phyloP scores from a whole-genome alignment of 1,284 basidiomycete genomes.

The Vanrija pseudolonga region DNA sequence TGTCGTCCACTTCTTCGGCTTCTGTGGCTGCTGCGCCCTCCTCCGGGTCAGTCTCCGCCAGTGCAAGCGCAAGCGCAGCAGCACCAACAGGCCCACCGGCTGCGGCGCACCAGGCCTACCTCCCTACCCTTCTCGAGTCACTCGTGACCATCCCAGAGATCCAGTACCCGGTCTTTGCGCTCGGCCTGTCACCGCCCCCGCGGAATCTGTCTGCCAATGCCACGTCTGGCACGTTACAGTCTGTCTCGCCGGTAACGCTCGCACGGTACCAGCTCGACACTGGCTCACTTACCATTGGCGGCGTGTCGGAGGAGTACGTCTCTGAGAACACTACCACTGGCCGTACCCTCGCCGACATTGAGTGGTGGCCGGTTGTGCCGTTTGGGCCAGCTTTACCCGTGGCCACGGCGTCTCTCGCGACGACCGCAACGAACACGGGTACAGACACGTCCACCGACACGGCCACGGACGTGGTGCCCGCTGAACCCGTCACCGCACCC shows the following conservation, averaged over 20 bases:
- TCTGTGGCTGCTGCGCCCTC: too few species aligned
- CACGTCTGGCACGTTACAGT: constrained; percentile 12
- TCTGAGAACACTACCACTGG: constrained; percentile 19
- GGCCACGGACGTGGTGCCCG: neutral
- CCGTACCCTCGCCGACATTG: constrained; percentile 33
- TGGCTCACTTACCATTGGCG: constrained; percentile 39
- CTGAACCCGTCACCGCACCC: neutral
- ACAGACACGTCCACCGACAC: neutral
- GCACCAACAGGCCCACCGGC: constrained; percentile 1
- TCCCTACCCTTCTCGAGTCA: constrained; percentile 36
- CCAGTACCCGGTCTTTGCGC: constrained; percentile 37
- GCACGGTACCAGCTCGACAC: constrained; percentile 17
- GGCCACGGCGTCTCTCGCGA: neutral
- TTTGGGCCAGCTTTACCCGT: constrained; percentile 19
- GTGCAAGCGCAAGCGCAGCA: constrained; percentile 1
- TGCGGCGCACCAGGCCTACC: constrained; percentile 19
- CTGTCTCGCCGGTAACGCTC: constrained; percentile 4
- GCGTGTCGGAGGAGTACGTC: constrained; percentile 35
- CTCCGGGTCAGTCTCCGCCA: too few species aligned
- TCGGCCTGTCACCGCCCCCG: constrained; percentile 30
- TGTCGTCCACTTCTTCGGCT: too few species aligned
- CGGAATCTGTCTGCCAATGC: too few species aligned
- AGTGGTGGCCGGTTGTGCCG: constrained; percentile 39
- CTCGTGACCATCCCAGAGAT: constrained; percentile 25
- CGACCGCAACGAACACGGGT: neutral